Evolutionary conservation across 768 basidiomycete genomes (phyloP), one percentile per base, ranked within the genome.

Genomic region (Tylopilus cervinicoccineus): DNA sequence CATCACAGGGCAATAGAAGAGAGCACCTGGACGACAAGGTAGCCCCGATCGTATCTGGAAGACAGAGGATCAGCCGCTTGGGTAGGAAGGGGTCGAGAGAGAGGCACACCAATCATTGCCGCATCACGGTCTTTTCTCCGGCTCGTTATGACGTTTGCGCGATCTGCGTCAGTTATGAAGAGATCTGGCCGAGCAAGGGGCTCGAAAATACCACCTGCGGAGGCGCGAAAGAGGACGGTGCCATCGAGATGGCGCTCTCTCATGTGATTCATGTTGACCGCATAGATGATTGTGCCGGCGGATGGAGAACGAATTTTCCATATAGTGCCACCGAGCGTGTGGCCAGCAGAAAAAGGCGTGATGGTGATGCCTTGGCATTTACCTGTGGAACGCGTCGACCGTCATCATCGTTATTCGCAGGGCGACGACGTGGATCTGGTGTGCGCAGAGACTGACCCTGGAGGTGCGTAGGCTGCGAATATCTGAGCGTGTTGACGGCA

Each of bases 291-390:
- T 4, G 96, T 97, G 4, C 94, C 95, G 11, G 91, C 90, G 0
- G 93, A 93, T 2, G 96, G 93, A 0, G 94, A 97, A n/a, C 96
- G 84, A 52, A 99, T 88, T 64, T 97, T 97, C 93, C 93, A 98
- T 54, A 99, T 88, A 6, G 94, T 92, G 37, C 95, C 96, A 51
- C 96, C 96, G 14, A 99, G 78, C 0, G 91, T 91, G 66, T 97
- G 94, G 0, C 95, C 96, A 12, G 93, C 88, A 59, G 89, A 87
- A 69, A 93, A 96, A 1, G 96, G 93, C 16, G 93, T 94, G 54
- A 99, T 89, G 2, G 93, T 94, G 59, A 94, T 72, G 16, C 91
- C 91, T 64, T 93, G 88, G 60, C 89, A 91, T 73, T 93, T 90
- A 43, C 92, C 89, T 88, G 61, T 28, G 52, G 29, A 31, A 19